These are phyloP conservation scores for Eucalyptus dawsonii DNA, from an alignment of 345 rosid species.

Conservation along the genomic window DNA sequence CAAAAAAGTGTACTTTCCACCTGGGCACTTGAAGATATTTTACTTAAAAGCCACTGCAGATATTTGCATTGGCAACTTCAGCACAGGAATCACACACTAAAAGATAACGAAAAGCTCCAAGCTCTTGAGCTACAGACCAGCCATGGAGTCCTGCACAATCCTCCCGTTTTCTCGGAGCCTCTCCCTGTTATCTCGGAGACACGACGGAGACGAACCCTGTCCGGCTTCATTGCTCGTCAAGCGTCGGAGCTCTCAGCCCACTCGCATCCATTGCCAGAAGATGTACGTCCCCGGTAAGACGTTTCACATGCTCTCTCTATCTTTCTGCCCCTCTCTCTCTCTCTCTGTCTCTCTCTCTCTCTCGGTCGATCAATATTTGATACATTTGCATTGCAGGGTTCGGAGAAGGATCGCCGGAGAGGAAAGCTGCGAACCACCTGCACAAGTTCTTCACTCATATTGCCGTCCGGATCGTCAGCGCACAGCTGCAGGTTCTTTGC, in stretches of 20 bases:
- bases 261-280: constrained; percentile 35
- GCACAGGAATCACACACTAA: not conserved
- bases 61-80: not conserved
- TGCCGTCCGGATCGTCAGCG: constrained; percentile 63
- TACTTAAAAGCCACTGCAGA: not conserved
- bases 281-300: constrained; percentile 48
- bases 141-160: not conserved
- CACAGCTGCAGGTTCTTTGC: constrained; percentile 63
- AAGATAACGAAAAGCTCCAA: not conserved
- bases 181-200: constrained; percentile 3
- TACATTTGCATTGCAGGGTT: constrained; percentile 24
- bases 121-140: not conserved
- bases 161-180: constrained; percentile 7
- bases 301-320: not conserved
- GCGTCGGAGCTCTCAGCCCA: not conserved
- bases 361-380: not conserved
- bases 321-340: not conserved
- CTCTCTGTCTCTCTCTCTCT: no score
- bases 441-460: constrained; percentile 67
- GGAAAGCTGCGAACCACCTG: constrained; percentile 59
- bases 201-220: not conserved
- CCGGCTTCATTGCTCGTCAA: not conserved
- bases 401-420: constrained; percentile 92
- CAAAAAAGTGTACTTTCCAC: not conserved
- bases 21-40: not conserved